phyloP scores from a whole-genome alignment of 192 early-diverging fungal species.

The Gonapodya prolifera region DNA sequence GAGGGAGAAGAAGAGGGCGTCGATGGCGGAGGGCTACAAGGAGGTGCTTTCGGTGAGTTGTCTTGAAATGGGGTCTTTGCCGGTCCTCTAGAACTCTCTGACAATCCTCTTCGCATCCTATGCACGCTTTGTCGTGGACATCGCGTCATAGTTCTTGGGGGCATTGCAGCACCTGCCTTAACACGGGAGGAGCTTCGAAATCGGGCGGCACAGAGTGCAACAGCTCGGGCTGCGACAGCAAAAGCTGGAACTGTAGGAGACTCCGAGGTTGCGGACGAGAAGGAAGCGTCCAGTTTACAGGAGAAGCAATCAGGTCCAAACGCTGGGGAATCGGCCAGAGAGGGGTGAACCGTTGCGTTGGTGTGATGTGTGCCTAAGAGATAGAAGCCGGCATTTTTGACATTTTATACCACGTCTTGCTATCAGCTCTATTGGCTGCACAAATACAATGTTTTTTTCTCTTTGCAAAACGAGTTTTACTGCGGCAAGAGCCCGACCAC shows the following conservation, averaged over 20 bases:
- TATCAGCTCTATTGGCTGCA: not conserved
- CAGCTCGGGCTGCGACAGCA: not conserved
- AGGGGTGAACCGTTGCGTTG: not conserved
- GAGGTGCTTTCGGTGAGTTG: constrained; percentile 33
- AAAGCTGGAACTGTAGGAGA: not conserved
- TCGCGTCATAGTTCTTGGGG: not conserved
- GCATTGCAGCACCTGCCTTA: not conserved
- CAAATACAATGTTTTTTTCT: not conserved
- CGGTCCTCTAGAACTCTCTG: not conserved
- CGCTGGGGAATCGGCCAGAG: not conserved
- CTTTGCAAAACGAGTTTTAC: not conserved
- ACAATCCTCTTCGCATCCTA: not conserved
- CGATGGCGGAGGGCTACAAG: constrained; percentile 22
- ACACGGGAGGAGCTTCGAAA: not conserved
- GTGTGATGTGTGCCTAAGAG: not conserved
- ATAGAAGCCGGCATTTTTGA: too few species aligned
- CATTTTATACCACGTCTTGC: not conserved
- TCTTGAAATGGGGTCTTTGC: too few species aligned
- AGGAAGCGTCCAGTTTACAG: not conserved
- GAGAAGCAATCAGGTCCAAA: not conserved
- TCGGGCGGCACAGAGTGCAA: not conserved
- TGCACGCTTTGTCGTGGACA: not conserved
- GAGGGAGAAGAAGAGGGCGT: constrained; percentile 21
- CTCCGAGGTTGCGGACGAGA: too few species aligned
- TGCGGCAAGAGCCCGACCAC: not conserved